These are phyloP conservation scores for Podospora pseudopauciseta DNA, from an alignment of 495 filamentous ascomycete genomes.

Conservation along the genomic window DNA sequence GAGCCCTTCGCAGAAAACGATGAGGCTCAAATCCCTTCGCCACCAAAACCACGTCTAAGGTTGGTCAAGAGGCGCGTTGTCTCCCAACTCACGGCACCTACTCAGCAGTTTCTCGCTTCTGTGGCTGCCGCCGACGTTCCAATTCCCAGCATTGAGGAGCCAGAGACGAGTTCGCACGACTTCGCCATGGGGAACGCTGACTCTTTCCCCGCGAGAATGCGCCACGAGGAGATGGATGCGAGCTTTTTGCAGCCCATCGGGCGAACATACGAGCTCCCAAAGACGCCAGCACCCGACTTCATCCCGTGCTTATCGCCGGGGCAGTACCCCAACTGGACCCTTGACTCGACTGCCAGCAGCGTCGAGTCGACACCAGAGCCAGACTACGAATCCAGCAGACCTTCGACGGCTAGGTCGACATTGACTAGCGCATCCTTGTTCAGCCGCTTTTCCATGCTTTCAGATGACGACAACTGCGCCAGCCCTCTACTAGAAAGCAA, in stretches of 20 bases:
- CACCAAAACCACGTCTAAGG: slow-evolving; percentile 43
- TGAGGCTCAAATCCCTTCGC: slow-evolving; percentile 38
- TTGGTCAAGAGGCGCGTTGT: slow-evolving; percentile 47
- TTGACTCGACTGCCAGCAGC: slow-evolving; percentile 42
- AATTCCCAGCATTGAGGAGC: slow-evolving; percentile 52
- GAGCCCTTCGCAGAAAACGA: slow-evolving; percentile 37
- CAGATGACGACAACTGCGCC: slow-evolving; percentile 45
- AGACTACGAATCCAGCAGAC: slow-evolving; percentile 50
- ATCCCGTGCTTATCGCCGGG: slow-evolving; percentile 31
- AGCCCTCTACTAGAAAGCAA: slow-evolving; percentile 41
- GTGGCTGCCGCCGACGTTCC: slow-evolving; percentile 55
- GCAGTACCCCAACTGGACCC: slow-evolving; percentile 47
- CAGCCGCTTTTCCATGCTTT: slow-evolving; percentile 45
- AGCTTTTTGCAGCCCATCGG: slow-evolving; percentile 29
- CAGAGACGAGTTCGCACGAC: slow-evolving; percentile 31
- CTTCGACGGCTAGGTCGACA: slow-evolving; percentile 48
- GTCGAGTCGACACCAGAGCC: slow-evolving; percentile 44
- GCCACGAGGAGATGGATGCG: slow-evolving; percentile 33
- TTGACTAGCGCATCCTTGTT: slow-evolving; percentile 48
- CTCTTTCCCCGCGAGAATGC: slow-evolving; percentile 25
- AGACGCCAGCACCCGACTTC: slow-evolving; percentile 43
- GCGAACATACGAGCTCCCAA: slow-evolving; percentile 41
- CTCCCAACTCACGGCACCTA: slow-evolving; percentile 45
- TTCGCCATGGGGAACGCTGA: slow-evolving; percentile 32
- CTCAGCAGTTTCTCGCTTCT: slow-evolving; percentile 54